phyloP scores from a whole-genome alignment of 2,329 filamentous ascomycete genomes.

The Orbilia quercus region DNA sequence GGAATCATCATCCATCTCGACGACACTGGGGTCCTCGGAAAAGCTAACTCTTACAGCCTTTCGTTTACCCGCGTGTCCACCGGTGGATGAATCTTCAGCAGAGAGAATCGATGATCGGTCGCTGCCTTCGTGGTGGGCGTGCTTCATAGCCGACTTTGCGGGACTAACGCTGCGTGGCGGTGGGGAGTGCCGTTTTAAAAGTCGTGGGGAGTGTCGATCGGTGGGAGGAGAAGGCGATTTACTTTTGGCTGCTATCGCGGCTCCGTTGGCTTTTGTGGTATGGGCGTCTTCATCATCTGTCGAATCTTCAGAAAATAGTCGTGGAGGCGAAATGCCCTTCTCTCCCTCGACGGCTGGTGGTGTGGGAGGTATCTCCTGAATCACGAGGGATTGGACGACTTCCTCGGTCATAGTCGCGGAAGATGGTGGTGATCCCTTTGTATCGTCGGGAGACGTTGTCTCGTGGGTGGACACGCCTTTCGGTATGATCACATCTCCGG shows the following conservation, averaged over 20 bases:
- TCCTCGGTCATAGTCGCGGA: constrained; percentile 53
- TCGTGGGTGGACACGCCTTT: neutral
- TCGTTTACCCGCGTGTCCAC: constrained; percentile 17
- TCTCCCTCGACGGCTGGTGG: constrained; percentile 28
- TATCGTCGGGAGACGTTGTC: no score
- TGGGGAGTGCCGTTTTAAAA: constrained; percentile 55
- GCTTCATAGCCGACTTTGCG: constrained; percentile 58
- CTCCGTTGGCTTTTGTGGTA: constrained; percentile 17
- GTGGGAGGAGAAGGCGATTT: constrained; percentile 34
- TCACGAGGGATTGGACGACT: constrained; percentile 39
- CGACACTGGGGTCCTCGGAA: constrained; percentile 59
- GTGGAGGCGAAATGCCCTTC: constrained; percentile 21
- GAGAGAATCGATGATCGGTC: constrained; percentile 53
- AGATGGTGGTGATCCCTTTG: constrained; percentile 45
- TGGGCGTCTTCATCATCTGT: constrained; percentile 31
- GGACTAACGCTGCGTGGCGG: constrained; percentile 58
- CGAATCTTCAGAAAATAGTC: constrained; percentile 28
- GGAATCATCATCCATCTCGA: constrained; percentile 56
- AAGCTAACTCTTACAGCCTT: constrained; percentile 57
- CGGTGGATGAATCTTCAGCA: constrained; percentile 26
- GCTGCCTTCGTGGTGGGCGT: constrained; percentile 50
- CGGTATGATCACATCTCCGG: neutral
- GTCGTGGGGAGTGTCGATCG: constrained; percentile 26
- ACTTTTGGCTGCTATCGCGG: constrained; percentile 1
- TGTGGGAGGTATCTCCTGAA: constrained; percentile 44